phyloP scores from a whole-genome alignment of 305 asterid genomes.

The Fraxinus latifolia region DNA sequence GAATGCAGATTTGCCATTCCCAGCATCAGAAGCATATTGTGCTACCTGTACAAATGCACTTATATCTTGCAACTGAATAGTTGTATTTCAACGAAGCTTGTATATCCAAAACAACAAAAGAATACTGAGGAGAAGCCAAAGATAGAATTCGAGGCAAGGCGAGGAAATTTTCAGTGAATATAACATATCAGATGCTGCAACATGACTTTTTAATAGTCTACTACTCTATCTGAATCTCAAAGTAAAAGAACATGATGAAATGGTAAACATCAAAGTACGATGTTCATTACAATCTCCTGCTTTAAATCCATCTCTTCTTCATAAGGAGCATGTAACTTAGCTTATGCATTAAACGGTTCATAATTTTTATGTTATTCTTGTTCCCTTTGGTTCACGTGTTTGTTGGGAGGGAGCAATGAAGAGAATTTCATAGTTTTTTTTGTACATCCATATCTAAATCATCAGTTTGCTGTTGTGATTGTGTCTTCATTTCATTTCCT shows the following conservation, averaged over 20 bases:
- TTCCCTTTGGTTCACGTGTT: neutral
- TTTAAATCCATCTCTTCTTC: neutral
- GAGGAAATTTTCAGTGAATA: neutral
- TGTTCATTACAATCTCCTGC: neutral
- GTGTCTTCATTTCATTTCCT: neutral
- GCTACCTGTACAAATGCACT: slow-evolving; percentile 58
- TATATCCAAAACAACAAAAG: neutral
- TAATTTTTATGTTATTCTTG: neutral
- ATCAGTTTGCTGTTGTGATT: neutral
- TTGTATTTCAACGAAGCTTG: neutral
- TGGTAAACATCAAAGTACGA: neutral
- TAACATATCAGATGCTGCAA: neutral
- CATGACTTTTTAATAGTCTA: neutral
- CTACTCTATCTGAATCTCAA: neutral
- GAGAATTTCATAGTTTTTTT: neutral
- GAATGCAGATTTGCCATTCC: slow-evolving; percentile 69
- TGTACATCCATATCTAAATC: neutral
- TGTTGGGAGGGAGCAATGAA: neutral
- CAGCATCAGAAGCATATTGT: slow-evolving; percentile 84
- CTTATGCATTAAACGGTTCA: neutral
- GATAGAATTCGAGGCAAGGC: neutral
- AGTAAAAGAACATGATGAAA: neutral
- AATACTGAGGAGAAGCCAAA: neutral
- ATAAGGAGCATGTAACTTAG: neutral
- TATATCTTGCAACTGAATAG: neutral